Conservation (phyloP, 192 early-diverging fungal genomes). For the Jimgerdemannia lactiflua region DNA sequence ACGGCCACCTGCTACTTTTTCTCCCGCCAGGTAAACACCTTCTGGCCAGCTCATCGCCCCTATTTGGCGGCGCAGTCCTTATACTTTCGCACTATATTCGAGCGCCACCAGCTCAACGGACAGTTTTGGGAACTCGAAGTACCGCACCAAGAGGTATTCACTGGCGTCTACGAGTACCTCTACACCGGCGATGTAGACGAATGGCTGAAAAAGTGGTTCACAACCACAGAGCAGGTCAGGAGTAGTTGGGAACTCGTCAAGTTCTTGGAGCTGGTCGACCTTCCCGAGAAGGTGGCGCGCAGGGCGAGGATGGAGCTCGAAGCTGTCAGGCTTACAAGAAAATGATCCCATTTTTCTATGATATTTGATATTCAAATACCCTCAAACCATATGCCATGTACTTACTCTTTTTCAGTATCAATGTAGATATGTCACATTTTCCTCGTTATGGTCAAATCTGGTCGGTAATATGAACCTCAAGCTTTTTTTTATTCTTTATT, state of each 20-base stretch:
- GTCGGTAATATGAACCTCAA: too few relatives aligned
- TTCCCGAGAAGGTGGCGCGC: background rate
- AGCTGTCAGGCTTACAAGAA: background rate
- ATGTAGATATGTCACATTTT: too few relatives aligned
- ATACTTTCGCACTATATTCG: background rate
- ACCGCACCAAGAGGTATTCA: background rate
- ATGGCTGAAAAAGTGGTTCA: background rate
- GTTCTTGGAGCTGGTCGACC: background rate
- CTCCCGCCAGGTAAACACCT: background rate
- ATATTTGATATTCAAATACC: too few relatives aligned
- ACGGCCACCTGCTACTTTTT: background rate
- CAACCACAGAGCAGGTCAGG: background rate
- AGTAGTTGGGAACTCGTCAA: background rate
- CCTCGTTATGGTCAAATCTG: too few relatives aligned
- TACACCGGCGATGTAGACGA: background rate
- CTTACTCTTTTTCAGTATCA: too few relatives aligned
- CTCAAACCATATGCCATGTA: too few relatives aligned
- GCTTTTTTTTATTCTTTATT: too few relatives aligned
- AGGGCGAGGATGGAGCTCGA: background rate
- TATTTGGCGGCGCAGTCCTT: background rate
- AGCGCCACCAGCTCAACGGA: background rate
- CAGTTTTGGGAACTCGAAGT: background rate
- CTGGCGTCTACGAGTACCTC: background rate
- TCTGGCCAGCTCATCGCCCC: background rate
- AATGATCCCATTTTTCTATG: too few relatives aligned